These are phyloP conservation scores for Thuidium tamariscinum DNA, from an alignment of 225 moss, liverwort and hornwort genomes.

Conservation along the genomic window DNA sequence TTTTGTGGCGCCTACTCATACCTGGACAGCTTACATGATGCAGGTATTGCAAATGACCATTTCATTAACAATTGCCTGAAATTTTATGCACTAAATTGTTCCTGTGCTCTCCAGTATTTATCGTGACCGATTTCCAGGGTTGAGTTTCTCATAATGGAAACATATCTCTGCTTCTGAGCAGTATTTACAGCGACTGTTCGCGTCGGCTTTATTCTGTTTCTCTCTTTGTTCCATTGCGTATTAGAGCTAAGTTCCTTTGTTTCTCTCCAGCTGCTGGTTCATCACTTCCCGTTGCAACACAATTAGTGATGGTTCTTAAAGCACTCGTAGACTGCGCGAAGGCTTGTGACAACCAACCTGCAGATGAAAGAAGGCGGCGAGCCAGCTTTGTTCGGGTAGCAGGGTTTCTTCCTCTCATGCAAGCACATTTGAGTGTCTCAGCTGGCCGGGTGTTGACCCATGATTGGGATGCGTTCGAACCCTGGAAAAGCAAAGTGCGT, in stretches of 20 bases:
- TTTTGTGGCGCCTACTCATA: conserved; percentile 58
- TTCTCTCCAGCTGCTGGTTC: conserved; percentile 32
- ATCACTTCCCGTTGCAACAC: conserved; percentile 58
- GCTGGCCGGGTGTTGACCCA: conserved; percentile 60
- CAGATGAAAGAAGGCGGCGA: conserved; percentile 49
- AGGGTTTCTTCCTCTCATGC: conserved; percentile 52
- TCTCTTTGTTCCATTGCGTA: neutral
- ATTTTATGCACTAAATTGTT: neutral
- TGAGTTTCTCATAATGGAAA: neutral
- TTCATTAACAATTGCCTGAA: neutral
- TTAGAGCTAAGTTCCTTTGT: neutral
- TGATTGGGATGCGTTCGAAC: conserved; percentile 64
- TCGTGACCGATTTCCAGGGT: neutral
- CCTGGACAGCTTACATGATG: conserved; percentile 57
- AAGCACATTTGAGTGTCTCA: conserved; percentile 46
- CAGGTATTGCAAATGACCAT: conserved; percentile 31
- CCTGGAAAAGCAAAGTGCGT: conserved; percentile 74
- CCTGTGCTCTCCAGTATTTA: neutral
- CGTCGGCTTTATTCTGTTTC: neutral
- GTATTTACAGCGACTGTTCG: neutral
- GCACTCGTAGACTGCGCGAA: conserved; percentile 58
- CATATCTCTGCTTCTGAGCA: neutral
- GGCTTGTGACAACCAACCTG: conserved; percentile 36
- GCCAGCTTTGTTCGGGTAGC: conserved; percentile 34
- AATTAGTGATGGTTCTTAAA: conserved; percentile 71